A percentile compares a stretch with the other conserved stretches of the same genome.
phyloP scores from a whole-genome alignment of 805 yeast genomes.

The Saccharomycopsis amapae region DNA sequence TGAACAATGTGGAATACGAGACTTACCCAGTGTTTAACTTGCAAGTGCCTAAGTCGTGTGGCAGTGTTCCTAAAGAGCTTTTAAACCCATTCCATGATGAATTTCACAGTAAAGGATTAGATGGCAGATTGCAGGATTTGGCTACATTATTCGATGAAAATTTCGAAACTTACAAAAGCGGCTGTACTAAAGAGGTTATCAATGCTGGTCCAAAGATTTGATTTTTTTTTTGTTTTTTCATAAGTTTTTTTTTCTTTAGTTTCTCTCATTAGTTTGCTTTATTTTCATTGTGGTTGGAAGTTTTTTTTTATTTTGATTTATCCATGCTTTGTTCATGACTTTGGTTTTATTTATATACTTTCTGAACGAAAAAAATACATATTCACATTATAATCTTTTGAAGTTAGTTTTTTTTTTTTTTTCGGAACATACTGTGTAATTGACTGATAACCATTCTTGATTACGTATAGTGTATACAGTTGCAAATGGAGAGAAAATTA shows the following conservation, averaged over 20 bases:
- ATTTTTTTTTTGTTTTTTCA: too few species aligned
- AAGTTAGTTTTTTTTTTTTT: too few species aligned
- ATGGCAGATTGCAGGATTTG: slow-evolving; percentile 30
- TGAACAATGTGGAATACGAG: slow-evolving; percentile 75
- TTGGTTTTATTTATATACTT: too few species aligned
- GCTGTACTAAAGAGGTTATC: slow-evolving; percentile 77
- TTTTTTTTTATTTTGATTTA: too few species aligned
- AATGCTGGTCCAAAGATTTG: slow-evolving; percentile 76
- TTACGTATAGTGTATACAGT: too few species aligned
- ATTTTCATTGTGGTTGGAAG: too few species aligned
- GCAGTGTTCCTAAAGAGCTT: slow-evolving; percentile 70
- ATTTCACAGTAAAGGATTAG: slow-evolving; percentile 23
- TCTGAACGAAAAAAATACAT: too few species aligned
- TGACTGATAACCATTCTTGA: too few species aligned
- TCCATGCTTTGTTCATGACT: background rate
- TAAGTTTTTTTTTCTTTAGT: too few species aligned
- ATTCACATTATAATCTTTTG: too few species aligned
- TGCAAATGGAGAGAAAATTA: too few species aligned
- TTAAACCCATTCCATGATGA: slow-evolving; percentile 76
- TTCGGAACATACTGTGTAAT: too few species aligned
- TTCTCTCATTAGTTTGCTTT: background rate
- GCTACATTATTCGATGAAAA: slow-evolving; percentile 78
- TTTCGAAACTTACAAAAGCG: slow-evolving; percentile 76
- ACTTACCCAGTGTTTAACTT: slow-evolving; percentile 80
- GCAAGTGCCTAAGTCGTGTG: slow-evolving; percentile 74